A percentile compares a stretch with the other conserved stretches of the same genome.
Conservation (phyloP, 192 early-diverging fungal species). For the Linnemannia exigua region DNA sequence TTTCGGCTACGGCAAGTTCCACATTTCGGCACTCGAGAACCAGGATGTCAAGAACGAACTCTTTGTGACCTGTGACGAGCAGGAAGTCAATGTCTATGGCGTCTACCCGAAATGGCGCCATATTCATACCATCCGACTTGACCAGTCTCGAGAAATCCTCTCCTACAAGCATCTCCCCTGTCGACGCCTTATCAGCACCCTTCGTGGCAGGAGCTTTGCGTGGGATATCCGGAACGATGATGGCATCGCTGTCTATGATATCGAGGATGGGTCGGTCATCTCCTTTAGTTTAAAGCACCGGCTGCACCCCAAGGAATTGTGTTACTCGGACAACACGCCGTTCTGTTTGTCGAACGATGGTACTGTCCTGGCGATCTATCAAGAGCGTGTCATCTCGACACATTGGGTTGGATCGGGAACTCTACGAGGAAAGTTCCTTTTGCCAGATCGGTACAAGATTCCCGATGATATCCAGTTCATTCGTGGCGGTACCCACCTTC, state of each 20-base stretch:
- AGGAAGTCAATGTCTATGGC: not conserved
- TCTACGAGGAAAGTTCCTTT: not conserved
- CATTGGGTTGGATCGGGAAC: not conserved
- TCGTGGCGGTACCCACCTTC: not conserved
- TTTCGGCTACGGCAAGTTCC: constrained; percentile 6
- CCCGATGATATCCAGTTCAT: constrained; percentile 1
- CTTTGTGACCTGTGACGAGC: not conserved
- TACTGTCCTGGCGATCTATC: not conserved
- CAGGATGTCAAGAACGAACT: not conserved
- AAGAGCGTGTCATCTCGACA: not conserved
- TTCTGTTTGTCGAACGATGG: not conserved
- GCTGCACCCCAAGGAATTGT: not conserved
- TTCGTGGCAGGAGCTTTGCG: not conserved
- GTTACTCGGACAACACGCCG: not conserved
- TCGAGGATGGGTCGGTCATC: not conserved
- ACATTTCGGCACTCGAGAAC: constrained; percentile 3
- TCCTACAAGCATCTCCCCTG: not conserved
- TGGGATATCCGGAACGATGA: not conserved
- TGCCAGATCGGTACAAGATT: not conserved
- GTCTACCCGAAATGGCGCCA: not conserved
- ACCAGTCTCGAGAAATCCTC: not conserved
- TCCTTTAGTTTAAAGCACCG: not conserved
- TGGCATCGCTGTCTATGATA: not conserved
- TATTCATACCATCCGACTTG: not conserved
- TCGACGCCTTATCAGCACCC: not conserved